Percentiles rank a stretch among this genome's conserved stretches.
Evolutionary conservation across 441 rosid genomes (phyloP).

Genomic region (Populus trichocarpa): DNA sequence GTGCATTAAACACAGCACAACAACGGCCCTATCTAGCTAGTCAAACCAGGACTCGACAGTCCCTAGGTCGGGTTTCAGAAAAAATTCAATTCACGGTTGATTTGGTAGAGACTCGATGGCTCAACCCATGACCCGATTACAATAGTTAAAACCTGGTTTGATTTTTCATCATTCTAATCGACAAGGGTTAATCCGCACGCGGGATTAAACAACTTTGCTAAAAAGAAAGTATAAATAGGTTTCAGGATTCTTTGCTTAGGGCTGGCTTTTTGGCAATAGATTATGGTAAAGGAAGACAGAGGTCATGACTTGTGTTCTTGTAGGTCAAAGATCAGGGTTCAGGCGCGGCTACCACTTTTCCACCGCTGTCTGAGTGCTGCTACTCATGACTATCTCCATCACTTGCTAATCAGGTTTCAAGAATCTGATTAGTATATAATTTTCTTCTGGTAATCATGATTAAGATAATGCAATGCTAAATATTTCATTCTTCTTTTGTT

Average conservation of each 20-base stretch:
- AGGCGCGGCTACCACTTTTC: slow-evolving; percentile 26
- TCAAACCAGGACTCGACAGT: no score
- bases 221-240: neutral
- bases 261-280: neutral
- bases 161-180: no score
- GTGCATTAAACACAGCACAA: neutral
- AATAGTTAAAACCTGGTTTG: no score
- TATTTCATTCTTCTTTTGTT: neutral
- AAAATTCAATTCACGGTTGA: no score
- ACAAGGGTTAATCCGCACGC: no score
- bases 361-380: slow-evolving; percentile 5
- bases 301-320: neutral
- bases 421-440: neutral
- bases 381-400: neutral
- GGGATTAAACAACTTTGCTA: no score
- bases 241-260: neutral
- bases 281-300: neutral
- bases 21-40: no score
- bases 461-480: neutral
- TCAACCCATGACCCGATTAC: no score
- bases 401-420: neutral
- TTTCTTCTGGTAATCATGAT: no score
- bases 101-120: no score
- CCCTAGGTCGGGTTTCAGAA: no score
- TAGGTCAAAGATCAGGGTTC: slow-evolving; percentile 1